A percentile compares a stretch with the other conserved stretches of the same genome.
These are phyloP conservation scores for Triticum monococcum DNA, from an alignment of 176 grass and related monocot genomes.

Conservation along the genomic window DNA sequence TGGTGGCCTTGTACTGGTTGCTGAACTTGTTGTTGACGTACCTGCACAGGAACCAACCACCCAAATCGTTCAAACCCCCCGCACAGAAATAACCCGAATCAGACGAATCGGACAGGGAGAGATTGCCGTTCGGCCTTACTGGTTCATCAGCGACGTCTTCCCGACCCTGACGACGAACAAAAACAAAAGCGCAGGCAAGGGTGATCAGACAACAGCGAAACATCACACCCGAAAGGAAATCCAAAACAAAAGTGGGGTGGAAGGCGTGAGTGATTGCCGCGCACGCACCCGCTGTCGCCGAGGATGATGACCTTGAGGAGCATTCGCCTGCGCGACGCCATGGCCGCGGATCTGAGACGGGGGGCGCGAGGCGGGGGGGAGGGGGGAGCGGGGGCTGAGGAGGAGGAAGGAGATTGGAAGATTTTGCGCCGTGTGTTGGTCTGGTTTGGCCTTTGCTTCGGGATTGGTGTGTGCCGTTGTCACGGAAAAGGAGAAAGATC, in stretches of 20 bases:
- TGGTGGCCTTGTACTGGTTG: conserved; percentile 85
- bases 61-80: background rate
- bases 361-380: background rate
- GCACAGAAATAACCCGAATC: background rate
- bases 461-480: conserved; percentile 10
- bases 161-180: conserved; percentile 52
- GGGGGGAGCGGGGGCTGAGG: background rate
- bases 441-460: background rate
- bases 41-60: conserved; percentile 35
- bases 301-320: conserved; percentile 99
- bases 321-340: conserved; percentile 93
- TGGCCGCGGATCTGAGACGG: conserved; percentile 34
- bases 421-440: background rate
- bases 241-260: no score
- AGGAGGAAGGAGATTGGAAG: background rate
- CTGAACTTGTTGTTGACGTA: conserved; percentile 95
- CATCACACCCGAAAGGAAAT: background rate
- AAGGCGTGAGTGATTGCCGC: background rate
- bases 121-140: conserved; percentile 45
- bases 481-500: background rate
- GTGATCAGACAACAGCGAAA: background rate
- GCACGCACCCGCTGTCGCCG: conserved; percentile 89
- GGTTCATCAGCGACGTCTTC: conserved; percentile 96
- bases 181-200: background rate
- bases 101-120: background rate